Conservation (phyloP, 1,139 yeast genomes). For the Yamadazyma atmosphaerica region DNA sequence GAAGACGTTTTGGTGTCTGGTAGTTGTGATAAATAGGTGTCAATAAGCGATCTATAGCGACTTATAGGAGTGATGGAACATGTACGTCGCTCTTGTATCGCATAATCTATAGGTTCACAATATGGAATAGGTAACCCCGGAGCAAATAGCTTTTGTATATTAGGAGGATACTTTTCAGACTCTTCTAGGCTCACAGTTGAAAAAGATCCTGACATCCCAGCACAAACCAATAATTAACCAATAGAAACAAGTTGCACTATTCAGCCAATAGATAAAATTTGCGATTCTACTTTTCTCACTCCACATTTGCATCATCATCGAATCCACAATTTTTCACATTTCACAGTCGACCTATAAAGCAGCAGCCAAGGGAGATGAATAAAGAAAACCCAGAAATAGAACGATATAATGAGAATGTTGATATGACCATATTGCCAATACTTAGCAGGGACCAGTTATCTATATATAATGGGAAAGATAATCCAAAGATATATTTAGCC, state of each 20-base stretch:
- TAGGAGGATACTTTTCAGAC: slow-evolving; percentile 58
- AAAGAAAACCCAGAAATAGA: slow-evolving; percentile 19
- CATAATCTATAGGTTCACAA: slow-evolving; percentile 54
- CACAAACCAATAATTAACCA: no score
- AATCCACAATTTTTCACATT: no score
- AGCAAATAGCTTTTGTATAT: slow-evolving; percentile 63
- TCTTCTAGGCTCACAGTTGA: background rate
- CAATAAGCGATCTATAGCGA: slow-evolving; percentile 23
- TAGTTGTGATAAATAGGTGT: slow-evolving; percentile 31
- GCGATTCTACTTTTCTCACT: no score
- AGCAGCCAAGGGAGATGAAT: no score
- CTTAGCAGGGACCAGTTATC: slow-evolving; percentile 37
- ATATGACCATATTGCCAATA: slow-evolving; percentile 29
- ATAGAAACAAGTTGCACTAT: no score
- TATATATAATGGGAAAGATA: slow-evolving; percentile 32
- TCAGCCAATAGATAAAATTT: no score
- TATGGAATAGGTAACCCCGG: slow-evolving; percentile 69
- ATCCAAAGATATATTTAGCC: slow-evolving; percentile 59
- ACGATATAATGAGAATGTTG: slow-evolving; percentile 21
- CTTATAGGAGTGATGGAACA: slow-evolving; percentile 54
- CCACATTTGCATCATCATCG: no score
- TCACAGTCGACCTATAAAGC: no score
- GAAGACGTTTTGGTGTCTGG: background rate
- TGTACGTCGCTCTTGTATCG: slow-evolving; percentile 53
- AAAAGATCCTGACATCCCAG: no score